Percentiles rank a stretch among this genome's conserved stretches.
Conservation (phyloP, 2,329 filamentous ascomycete genomes). For the Penicillium sp. region DNA sequence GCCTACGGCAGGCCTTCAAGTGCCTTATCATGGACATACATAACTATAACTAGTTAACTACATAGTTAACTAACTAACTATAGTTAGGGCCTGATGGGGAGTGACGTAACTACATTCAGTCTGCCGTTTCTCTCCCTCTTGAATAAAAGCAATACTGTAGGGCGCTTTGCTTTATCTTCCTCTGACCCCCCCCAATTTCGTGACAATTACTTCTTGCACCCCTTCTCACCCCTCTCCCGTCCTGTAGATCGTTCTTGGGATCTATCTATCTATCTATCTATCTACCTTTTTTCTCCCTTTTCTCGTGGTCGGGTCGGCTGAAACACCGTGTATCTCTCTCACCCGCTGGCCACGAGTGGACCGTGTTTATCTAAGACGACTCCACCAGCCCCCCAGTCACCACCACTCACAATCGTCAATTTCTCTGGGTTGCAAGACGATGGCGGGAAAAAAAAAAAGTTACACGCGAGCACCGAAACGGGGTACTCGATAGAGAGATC, state of each 20-base stretch:
- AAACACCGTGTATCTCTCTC: neutral
- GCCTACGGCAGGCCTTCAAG: no score
- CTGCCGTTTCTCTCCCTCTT: no score
- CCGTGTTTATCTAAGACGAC: slow-evolving; percentile 9
- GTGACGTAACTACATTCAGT: no score
- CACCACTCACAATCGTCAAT: slow-evolving; percentile 18
- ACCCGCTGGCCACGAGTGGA: no score
- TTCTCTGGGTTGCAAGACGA: slow-evolving; percentile 14
- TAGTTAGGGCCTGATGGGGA: no score
- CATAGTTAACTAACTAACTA: no score
- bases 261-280: no score
- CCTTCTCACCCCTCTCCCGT: neutral
- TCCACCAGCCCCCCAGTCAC: slow-evolving; percentile 10
- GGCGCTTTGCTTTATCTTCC: neutral
- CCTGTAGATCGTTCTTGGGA: neutral
- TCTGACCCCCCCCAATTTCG: no score
- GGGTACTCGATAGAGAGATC: slow-evolving; percentile 9
- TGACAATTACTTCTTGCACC: no score
- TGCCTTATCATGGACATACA: no score
- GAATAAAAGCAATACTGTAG: no score
- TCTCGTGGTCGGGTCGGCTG: neutral
- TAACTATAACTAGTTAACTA: no score
- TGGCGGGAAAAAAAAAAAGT: slow-evolving; percentile 11
- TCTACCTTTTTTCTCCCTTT: neutral
- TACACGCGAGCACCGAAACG: slow-evolving; percentile 9